phyloP scores from a whole-genome alignment of 768 basidiomycete genomes.

The Xerocomus potaroensis region DNA sequence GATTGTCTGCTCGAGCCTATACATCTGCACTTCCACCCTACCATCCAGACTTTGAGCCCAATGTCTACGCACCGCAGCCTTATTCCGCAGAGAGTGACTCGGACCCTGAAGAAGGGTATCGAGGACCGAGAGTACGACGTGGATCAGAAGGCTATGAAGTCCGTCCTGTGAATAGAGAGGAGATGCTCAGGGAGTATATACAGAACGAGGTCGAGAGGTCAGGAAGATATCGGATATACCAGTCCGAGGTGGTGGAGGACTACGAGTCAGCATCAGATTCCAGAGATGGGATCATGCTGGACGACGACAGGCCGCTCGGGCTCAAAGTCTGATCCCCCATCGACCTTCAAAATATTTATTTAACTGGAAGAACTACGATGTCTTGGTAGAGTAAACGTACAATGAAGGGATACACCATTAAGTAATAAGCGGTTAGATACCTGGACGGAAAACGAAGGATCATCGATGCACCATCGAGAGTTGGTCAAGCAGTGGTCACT shows the following conservation, averaged over 20 bases:
- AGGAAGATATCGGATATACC: constrained; percentile 65
- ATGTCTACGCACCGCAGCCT: constrained; percentile 19
- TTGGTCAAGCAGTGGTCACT: constrained; percentile 21
- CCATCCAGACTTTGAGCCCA: constrained; percentile 62
- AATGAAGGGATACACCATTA: constrained; percentile 29
- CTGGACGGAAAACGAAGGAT: constrained; percentile 8
- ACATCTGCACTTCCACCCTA: constrained; percentile 63
- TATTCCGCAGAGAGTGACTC: constrained; percentile 18
- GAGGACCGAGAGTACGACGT: constrained; percentile 45
- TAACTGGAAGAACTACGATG: constrained; percentile 14
- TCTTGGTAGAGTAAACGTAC: constrained; percentile 24
- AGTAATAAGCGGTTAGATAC: constrained; percentile 29
- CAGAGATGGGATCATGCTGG: constrained; percentile 1
- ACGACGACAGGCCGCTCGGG: constrained; percentile 22
- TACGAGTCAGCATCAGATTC: constrained; percentile 32
- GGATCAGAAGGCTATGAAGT: constrained; percentile 87
- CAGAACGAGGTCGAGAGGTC: constrained; percentile 48
- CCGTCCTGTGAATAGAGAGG: constrained; percentile 55
- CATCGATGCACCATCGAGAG: constrained; percentile 2
- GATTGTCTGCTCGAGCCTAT: constrained; percentile 28
- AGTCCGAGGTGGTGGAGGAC: constrained; percentile 50
- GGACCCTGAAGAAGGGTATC: constrained; percentile 31
- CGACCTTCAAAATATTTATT: constrained; percentile 4
- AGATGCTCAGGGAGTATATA: constrained; percentile 57
- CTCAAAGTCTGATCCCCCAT: constrained; percentile 14